A percentile compares a stretch with the other conserved stretches of the same genome.
These are phyloP conservation scores for Aspergillus calidoustus DNA, from an alignment of 2,329 filamentous ascomycete genomes.

Conservation along the genomic window DNA sequence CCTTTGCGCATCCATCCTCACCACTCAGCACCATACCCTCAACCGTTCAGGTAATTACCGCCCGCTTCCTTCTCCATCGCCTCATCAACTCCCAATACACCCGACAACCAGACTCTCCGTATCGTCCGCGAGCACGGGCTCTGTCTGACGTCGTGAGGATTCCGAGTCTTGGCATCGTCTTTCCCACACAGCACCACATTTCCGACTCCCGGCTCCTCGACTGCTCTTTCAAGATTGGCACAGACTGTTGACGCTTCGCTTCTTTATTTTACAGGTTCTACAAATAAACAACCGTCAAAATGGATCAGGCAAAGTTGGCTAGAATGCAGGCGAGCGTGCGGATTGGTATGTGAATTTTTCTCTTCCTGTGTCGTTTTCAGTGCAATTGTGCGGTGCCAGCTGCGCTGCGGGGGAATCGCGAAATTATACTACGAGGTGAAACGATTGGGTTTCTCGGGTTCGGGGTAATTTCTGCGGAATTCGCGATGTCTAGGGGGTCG, in stretches of 20 bases:
- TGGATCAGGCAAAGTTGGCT: conserved; percentile 70
- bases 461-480: background rate
- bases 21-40: conserved; percentile 19
- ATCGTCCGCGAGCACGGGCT: background rate
- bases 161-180: conserved; percentile 18
- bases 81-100: background rate
- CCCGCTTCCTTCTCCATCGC: conserved; percentile 1
- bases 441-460: background rate
- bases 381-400: conserved; percentile 13
- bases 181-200: conserved; percentile 23
- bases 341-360: conserved; percentile 66
- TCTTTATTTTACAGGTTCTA: conserved; percentile 21
- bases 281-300: conserved; percentile 48
- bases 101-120: background rate
- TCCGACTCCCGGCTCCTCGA: conserved; percentile 11
- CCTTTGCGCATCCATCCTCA: conserved; percentile 28
- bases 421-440: background rate
- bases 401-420: conserved; percentile 3
- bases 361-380: conserved; percentile 16
- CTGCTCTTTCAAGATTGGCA: conserved; percentile 18
- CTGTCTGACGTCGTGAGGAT: conserved; percentile 18
- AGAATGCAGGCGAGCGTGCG: conserved; percentile 69
- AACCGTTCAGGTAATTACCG: conserved; percentile 12
- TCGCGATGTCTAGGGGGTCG: background rate
- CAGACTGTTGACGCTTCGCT: conserved; percentile 22